Conservation (phyloP, 2,329 filamentous ascomycete genomes). For the Trichoderma endophyticum region DNA sequence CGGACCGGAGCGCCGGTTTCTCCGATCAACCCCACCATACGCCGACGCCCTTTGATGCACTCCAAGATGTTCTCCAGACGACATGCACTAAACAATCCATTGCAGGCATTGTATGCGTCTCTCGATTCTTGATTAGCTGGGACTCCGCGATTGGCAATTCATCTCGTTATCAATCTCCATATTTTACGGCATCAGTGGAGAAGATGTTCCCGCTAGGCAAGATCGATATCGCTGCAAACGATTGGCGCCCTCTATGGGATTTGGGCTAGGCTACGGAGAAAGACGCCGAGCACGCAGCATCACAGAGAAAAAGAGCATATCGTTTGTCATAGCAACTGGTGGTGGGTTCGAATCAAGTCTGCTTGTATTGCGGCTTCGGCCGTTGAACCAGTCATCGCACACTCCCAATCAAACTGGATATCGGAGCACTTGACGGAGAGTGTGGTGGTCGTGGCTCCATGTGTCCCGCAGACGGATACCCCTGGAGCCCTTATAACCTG, state of each 20-base stretch:
- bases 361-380: neutral
- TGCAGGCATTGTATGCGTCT: neutral
- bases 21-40: neutral
- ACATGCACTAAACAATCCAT: neutral
- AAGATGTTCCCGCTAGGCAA: neutral
- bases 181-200: neutral
- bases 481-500: neutral
- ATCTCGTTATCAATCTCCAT: neutral
- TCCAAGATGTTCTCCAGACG: neutral
- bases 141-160: neutral
- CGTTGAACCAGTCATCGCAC: neutral
- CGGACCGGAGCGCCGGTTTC: conserved; percentile 7
- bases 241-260: neutral
- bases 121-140: neutral
- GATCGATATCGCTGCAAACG: neutral
- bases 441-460: too few relatives aligned
- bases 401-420: neutral
- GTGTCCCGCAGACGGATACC: neutral
- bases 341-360: neutral
- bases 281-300: neutral
- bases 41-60: neutral
- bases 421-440: neutral
- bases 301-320: neutral
- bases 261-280: neutral
- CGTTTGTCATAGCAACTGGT: neutral